Evolutionary conservation across 345 rosid species (phyloP).

Genomic region (Sonneratia alba): DNA sequence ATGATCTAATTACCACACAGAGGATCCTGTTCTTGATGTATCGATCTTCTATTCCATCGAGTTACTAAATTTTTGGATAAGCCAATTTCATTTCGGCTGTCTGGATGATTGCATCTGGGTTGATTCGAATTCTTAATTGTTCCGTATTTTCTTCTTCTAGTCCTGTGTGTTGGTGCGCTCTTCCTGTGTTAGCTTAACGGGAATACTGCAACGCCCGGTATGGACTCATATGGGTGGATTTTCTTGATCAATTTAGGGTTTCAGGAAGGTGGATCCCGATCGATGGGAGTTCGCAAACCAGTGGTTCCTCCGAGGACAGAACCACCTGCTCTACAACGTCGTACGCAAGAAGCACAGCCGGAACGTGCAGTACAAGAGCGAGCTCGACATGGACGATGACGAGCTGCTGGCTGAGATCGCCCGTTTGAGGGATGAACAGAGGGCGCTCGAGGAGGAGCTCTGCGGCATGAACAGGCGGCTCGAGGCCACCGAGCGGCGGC

Average conservation of each 20-base stretch:
- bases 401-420: slow-evolving; percentile 59
- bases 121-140: too few relatives aligned
- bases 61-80: background rate
- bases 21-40: too few relatives aligned
- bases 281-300: slow-evolving; percentile 93
- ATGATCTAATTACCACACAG: too few relatives aligned
- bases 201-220: too few relatives aligned
- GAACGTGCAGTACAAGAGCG: slow-evolving; percentile 14
- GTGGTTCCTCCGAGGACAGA: slow-evolving; percentile 75
- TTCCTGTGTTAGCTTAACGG: background rate
- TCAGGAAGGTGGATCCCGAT: slow-evolving; percentile 87
- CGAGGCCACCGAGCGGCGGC: slow-evolving; percentile 77
- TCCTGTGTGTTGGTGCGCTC: background rate
- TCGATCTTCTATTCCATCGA: background rate
- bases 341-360: slow-evolving; percentile 62
- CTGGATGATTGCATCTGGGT: too few relatives aligned
- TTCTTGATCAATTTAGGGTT: slow-evolving; percentile 42
- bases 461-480: slow-evolving; percentile 58
- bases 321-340: slow-evolving; percentile 66
- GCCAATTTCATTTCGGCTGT: background rate
- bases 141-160: too few relatives aligned
- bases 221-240: background rate
- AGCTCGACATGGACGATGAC: slow-evolving; percentile 39
- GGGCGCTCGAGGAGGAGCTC: slow-evolving; percentile 44
- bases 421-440: slow-evolving; percentile 71